Evolutionary conservation across 495 filamentous ascomycete species (phyloP).

Genomic region (Hypoxylon trugodes): DNA sequence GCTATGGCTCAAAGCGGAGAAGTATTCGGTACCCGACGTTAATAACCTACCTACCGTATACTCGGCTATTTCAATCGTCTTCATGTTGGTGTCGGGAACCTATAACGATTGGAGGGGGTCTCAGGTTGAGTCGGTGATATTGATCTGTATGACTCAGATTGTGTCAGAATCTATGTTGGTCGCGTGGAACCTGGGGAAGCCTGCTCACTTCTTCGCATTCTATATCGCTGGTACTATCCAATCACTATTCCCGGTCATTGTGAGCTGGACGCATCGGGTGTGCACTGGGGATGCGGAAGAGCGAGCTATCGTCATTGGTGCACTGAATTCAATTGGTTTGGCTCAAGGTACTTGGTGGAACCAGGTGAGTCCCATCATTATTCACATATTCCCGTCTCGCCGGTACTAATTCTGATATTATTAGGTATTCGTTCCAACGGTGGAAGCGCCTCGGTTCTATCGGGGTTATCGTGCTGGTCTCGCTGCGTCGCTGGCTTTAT

Average conservation of each 20-base stretch:
- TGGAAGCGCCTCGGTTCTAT: slow-evolving; percentile 25
- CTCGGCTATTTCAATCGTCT: slow-evolving; percentile 24
- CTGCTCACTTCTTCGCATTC: slow-evolving; percentile 19
- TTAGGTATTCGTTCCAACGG: slow-evolving; percentile 30
- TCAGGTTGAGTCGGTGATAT: slow-evolving; percentile 16
- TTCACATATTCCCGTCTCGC: background rate
- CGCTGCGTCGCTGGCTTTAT: slow-evolving; percentile 17
- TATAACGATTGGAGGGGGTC: slow-evolving; percentile 25
- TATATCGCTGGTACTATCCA: slow-evolving; percentile 24
- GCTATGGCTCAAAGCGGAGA: slow-evolving; percentile 23
- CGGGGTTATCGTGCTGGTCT: slow-evolving; percentile 26
- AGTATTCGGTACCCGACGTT: slow-evolving; percentile 23
- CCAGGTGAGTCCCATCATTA: slow-evolving; percentile 5
- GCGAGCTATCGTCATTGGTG: slow-evolving; percentile 25
- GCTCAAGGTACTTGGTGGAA: slow-evolving; percentile 32
- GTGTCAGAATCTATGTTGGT: slow-evolving; percentile 21
- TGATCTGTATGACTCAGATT: slow-evolving; percentile 20
- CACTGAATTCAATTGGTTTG: slow-evolving; percentile 19
- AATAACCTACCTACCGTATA: slow-evolving; percentile 26
- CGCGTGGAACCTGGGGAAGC: slow-evolving; percentile 20
- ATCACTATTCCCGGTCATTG: slow-evolving; percentile 22
- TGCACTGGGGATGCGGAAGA: slow-evolving; percentile 20
- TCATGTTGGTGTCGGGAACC: slow-evolving; percentile 14
- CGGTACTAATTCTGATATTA: background rate
- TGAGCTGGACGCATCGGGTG: slow-evolving; percentile 25